Evolutionary conservation across 495 filamentous ascomycete genomes (phyloP).

Genomic region (Neurospora hispaniola): DNA sequence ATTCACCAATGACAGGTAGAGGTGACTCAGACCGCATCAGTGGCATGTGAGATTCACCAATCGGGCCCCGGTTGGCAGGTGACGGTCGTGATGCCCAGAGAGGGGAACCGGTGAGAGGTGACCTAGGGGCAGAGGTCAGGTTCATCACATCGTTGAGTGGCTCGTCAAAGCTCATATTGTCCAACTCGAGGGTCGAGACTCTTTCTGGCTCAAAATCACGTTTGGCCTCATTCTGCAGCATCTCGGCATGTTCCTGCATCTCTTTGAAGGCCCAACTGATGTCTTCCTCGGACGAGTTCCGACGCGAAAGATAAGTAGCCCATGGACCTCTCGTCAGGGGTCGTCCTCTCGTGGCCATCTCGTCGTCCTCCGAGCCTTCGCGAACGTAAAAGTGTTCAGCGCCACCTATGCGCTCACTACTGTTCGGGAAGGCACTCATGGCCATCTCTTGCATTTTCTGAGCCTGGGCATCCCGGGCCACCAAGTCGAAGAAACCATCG

Average conservation of each 20-base stretch:
- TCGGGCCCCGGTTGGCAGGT: slow-evolving; percentile 16
- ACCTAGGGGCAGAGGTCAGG: slow-evolving; percentile 22
- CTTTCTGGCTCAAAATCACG: slow-evolving; percentile 6
- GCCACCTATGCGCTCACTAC: slow-evolving; percentile 32
- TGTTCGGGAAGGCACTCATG: slow-evolving; percentile 41
- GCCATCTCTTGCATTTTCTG: slow-evolving; percentile 47
- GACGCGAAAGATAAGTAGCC: slow-evolving; percentile 25
- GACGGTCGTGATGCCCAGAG: slow-evolving; percentile 16
- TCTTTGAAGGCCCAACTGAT: slow-evolving; percentile 41
- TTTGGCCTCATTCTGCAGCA: slow-evolving; percentile 10
- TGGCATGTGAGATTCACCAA: slow-evolving; percentile 31
- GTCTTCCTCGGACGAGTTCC: slow-evolving; percentile 36
- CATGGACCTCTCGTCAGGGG: slow-evolving; percentile 25
- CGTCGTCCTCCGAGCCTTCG: slow-evolving; percentile 39
- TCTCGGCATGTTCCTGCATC: slow-evolving; percentile 38
- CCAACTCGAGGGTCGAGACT: slow-evolving; percentile 27
- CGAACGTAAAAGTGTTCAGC: slow-evolving; percentile 46
- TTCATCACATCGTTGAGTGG: slow-evolving; percentile 34
- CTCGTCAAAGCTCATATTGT: slow-evolving; percentile 32
- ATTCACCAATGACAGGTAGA: slow-evolving; percentile 24
- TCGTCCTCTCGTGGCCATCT: slow-evolving; percentile 15
- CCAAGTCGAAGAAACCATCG: slow-evolving; percentile 64
- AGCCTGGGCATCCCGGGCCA: slow-evolving; percentile 58
- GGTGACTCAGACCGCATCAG: slow-evolving; percentile 29
- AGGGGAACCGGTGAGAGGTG: slow-evolving; percentile 23